Percentiles rank a stretch among this genome's conserved stretches.
These are phyloP conservation scores for Globisporangium iwayamae DNA, from an alignment of 352 stramenopile species.

Conservation along the genomic window DNA sequence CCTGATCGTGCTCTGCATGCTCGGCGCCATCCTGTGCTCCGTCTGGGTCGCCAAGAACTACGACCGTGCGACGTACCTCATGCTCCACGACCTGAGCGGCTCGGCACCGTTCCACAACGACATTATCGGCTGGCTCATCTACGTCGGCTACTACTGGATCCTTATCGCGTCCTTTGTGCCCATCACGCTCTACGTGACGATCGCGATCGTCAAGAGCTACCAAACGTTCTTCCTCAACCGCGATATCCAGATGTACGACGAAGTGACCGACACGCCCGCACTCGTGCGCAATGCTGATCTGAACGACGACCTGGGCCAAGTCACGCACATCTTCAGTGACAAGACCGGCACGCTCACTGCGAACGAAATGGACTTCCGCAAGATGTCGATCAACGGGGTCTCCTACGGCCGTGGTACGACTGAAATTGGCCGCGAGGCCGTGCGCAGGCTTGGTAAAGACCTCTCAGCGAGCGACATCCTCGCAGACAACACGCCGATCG, in stretches of 20 bases:
- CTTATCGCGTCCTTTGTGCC: slow-evolving; percentile 85
- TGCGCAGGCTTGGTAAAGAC: slow-evolving; percentile 66
- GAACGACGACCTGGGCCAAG: slow-evolving; percentile 83
- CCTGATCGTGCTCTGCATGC: slow-evolving; percentile 60
- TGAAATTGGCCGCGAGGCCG: slow-evolving; percentile 78
- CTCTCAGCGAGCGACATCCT: slow-evolving; percentile 72
- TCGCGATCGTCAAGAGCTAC: slow-evolving; percentile 85
- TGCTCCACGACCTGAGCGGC: slow-evolving; percentile 60
- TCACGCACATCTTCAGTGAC: slow-evolving; percentile 89
- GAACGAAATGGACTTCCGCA: slow-evolving; percentile 89
- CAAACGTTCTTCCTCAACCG: slow-evolving; percentile 85
- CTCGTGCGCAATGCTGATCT: slow-evolving; percentile 81
- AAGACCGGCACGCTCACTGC: slow-evolving; percentile 84
- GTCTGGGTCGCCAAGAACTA: slow-evolving; percentile 64
- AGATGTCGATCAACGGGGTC: slow-evolving; percentile 81
- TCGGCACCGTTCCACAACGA: slow-evolving; percentile 68
- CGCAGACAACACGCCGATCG: slow-evolving; percentile 54
- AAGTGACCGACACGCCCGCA: slow-evolving; percentile 70
- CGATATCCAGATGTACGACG: slow-evolving; percentile 86
- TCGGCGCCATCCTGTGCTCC: slow-evolving; percentile 66
- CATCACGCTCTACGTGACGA: slow-evolving; percentile 87
- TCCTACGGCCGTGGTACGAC: slow-evolving; percentile 81
- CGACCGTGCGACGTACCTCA: slow-evolving; percentile 59
- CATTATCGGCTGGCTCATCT: slow-evolving; percentile 65
- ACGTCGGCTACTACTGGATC: slow-evolving; percentile 88